A percentile compares a stretch with the other conserved stretches of the same genome.
phyloP scores from a whole-genome alignment of 2,329 filamentous ascomycete genomes.

The Aureobasidium sp. region DNA sequence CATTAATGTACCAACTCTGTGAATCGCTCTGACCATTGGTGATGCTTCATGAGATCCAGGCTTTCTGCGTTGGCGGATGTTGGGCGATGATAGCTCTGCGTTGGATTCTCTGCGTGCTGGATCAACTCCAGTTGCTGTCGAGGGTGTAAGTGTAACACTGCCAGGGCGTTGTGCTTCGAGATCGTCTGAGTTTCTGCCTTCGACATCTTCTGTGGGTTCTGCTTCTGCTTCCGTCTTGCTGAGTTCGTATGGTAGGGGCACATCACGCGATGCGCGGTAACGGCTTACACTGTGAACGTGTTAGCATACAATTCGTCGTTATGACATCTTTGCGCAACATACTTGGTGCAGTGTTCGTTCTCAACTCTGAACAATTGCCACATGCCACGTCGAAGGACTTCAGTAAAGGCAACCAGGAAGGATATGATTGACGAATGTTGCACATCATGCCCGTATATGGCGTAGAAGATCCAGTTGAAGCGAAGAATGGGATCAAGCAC shows the following conservation, averaged over 20 bases:
- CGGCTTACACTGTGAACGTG: slow-evolving; percentile 50
- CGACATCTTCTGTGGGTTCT: background rate
- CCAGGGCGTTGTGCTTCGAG: slow-evolving; percentile 10
- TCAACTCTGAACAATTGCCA: slow-evolving; percentile 94
- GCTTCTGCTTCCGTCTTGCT: background rate
- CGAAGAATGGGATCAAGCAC: slow-evolving; percentile 73
- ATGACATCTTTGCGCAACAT: background rate
- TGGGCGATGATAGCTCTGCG: background rate
- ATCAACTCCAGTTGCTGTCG: slow-evolving; percentile 14
- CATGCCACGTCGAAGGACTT: slow-evolving; percentile 76
- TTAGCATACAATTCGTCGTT: slow-evolving; percentile 3
- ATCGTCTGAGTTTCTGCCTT: slow-evolving; percentile 7
- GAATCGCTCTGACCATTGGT: slow-evolving; percentile 34
- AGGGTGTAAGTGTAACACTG: background rate
- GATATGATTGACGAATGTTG: slow-evolving; percentile 79
- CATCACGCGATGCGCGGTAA: slow-evolving; percentile 81
- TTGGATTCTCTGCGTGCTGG: background rate
- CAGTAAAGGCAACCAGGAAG: slow-evolving; percentile 68
- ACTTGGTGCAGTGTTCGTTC: slow-evolving; percentile 90
- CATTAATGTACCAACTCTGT: slow-evolving; percentile 58
- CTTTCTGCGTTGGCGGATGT: slow-evolving; percentile 14
- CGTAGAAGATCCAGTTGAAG: slow-evolving; percentile 92
- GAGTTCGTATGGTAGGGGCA: slow-evolving; percentile 71
- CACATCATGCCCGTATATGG: slow-evolving; percentile 67
- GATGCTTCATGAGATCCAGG: slow-evolving; percentile 21